Evolutionary conservation across 345 rosid genomes (phyloP).

Genomic region (Rhodamnia argentea): DNA sequence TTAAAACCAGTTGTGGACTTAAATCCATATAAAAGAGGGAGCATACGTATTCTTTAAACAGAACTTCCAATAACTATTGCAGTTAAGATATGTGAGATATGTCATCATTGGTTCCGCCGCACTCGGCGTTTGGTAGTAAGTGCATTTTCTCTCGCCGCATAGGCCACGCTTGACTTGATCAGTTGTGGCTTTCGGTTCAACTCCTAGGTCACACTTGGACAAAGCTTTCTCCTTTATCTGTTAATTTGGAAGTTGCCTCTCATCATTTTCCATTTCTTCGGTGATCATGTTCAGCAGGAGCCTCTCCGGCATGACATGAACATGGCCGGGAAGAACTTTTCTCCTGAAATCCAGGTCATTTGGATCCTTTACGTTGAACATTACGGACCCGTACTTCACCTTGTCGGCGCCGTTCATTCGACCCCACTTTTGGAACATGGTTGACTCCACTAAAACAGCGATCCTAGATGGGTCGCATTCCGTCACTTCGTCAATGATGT

Average conservation of each 20-base stretch:
- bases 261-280: slow-evolving; percentile 42
- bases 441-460: slow-evolving; percentile 29
- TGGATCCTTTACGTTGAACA: slow-evolving; percentile 42
- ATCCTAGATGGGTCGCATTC: slow-evolving; percentile 26
- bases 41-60: slow-evolving; percentile 1
- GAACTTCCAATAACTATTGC: slow-evolving; percentile 40
- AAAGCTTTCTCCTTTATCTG: slow-evolving; percentile 31
- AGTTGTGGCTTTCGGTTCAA: slow-evolving; percentile 23
- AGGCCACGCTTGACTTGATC: slow-evolving; percentile 39
- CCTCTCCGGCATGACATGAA: slow-evolving; percentile 19
- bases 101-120: slow-evolving; percentile 55
- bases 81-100: slow-evolving; percentile 35
- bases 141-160: slow-evolving; percentile 26
- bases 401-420: slow-evolving; percentile 22
- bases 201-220: slow-evolving; percentile 18
- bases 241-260: slow-evolving; percentile 23
- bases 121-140: slow-evolving; percentile 40
- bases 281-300: slow-evolving; percentile 18
- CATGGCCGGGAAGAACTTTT: slow-evolving; percentile 28
- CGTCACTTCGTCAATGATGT: slow-evolving; percentile 12
- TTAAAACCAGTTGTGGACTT: no score
- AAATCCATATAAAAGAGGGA: no score
- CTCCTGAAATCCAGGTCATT: slow-evolving; percentile 46
- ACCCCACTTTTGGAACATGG: slow-evolving; percentile 30
- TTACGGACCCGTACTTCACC: slow-evolving; percentile 26